These are phyloP conservation scores for Pezicula neosporulosa DNA, from an alignment of 2,329 filamentous ascomycete species.

Conservation along the genomic window DNA sequence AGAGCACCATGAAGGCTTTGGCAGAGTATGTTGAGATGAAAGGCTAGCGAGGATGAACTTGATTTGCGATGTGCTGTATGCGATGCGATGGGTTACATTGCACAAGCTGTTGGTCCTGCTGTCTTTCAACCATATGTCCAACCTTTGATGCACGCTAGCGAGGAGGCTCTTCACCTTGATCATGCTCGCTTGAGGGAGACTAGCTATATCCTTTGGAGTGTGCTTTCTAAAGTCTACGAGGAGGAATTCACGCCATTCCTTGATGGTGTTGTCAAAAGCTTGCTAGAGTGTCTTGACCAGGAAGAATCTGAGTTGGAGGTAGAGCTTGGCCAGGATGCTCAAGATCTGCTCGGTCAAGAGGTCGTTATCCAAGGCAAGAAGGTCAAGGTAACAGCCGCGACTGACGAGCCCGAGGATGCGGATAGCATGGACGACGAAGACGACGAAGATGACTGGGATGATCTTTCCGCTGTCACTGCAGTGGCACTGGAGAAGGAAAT, in stretches of 20 bases:
- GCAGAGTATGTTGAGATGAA: constrained; percentile 82
- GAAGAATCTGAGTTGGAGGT: constrained; percentile 81
- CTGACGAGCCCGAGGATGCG: constrained; percentile 57
- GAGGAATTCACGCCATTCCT: constrained; percentile 79
- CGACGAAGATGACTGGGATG: constrained; percentile 81
- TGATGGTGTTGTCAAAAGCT: constrained; percentile 70
- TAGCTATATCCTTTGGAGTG: constrained; percentile 95
- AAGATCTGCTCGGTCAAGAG: constrained; percentile 71
- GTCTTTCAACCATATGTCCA: constrained; percentile 89
- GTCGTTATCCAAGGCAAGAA: constrained; percentile 80
- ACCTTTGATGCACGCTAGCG: constrained; percentile 86
- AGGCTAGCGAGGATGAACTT: constrained; percentile 85
- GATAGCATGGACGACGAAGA: constrained; percentile 62
- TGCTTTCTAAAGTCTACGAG: constrained; percentile 89
- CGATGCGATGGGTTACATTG: constrained; percentile 92
- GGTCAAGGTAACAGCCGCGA: constrained; percentile 70
- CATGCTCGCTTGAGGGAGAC: constrained; percentile 92
- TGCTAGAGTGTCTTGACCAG: constrained; percentile 83
- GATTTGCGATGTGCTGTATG: constrained; percentile 86
- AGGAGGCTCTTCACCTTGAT: constrained; percentile 84
- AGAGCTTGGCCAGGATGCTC: constrained; percentile 69
- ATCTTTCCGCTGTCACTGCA: constrained; percentile 79
- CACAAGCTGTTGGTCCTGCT: constrained; percentile 78
- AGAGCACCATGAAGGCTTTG: constrained; percentile 84
- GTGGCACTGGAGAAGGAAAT: constrained; percentile 97